Conservation (phyloP, 2,329 filamentous ascomycete genomes). For the Cercospora zeina region DNA sequence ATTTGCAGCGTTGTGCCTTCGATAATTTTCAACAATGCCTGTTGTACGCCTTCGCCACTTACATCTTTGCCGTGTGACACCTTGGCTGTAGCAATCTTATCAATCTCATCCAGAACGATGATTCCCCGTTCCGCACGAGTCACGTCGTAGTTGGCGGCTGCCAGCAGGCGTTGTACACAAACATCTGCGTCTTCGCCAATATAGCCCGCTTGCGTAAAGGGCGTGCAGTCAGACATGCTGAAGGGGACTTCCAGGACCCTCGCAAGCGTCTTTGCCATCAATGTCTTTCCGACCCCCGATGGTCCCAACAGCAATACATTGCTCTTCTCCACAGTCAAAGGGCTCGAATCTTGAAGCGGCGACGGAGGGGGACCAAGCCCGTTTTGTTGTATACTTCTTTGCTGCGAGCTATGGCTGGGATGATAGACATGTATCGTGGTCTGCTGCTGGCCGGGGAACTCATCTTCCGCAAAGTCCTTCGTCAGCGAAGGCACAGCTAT, state of each 20-base stretch:
- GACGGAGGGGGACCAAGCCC: conserved; percentile 34
- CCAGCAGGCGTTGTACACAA: conserved; percentile 85
- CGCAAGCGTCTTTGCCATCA: conserved; percentile 90
- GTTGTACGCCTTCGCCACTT: conserved; percentile 92
- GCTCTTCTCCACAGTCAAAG: conserved; percentile 86
- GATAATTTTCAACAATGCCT: conserved; percentile 91
- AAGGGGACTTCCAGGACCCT: conserved; percentile 93
- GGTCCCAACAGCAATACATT: conserved; percentile 89
- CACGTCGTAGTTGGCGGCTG: conserved; percentile 87
- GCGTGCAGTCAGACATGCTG: conserved; percentile 92
- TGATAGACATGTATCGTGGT: conserved; percentile 44
- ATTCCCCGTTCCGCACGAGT: conserved; percentile 85
- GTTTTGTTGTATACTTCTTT: conserved; percentile 23
- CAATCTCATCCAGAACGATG: conserved; percentile 93
- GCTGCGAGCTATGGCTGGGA: conserved; percentile 21
- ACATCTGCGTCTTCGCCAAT: conserved; percentile 98
- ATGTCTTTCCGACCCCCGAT: conserved; percentile 92
- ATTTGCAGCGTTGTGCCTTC: conserved; percentile 93
- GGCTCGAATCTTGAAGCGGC: conserved; percentile 55
- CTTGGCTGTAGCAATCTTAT: conserved; percentile 91
- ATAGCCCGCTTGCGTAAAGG: conserved; percentile 94
- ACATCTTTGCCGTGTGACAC: conserved; percentile 90
- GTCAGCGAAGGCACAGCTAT: conserved; percentile 41
- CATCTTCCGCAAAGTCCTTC: conserved; percentile 50
- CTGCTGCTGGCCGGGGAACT: conserved; percentile 62